Evolutionary conservation across 164 flowering plant species (phyloP), one percentile per base, ranked within the genome.

Genomic region (Amborella trichopoda): DNA sequence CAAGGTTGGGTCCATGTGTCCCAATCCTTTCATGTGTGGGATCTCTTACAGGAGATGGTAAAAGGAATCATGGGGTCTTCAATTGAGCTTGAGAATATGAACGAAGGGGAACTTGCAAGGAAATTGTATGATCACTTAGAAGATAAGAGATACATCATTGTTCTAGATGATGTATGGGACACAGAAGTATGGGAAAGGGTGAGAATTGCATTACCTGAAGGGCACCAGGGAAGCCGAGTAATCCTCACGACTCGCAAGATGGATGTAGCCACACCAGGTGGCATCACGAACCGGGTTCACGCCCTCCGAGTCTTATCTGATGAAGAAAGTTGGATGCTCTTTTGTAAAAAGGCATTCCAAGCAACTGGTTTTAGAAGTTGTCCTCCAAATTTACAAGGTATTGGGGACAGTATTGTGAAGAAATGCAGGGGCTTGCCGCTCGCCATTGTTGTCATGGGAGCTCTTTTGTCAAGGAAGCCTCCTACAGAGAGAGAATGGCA

Each of bases 391-490:
- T 26, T 44, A 20, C 32, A 47, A 19, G 19, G 12, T 1, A 19
- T 21, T 11, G 50, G 39, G 21, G 22, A 14, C 14, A 17, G 32
- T 19, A 47, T 47, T 19, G 26, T 47, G 8, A 23, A 19, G 17
- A 47, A 18, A 47, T 47, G 50, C 27, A 9, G 22, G 1, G 50
- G 50, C 11, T 11, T 47, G 12, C 50, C 50, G 4, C 39, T 47
- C 3, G 39, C 50, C 6, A 17, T 47, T 2, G 23, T 28, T 18
- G 50, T 47, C 8, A 9, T 32, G 20, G 50, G 38, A 47, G 50
- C 38, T 9, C 24, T 47, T 10, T 47, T 32, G 13, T 20, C 38
- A 17, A 28, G 1, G 11, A 28, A 28, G 26, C 27, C 13, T 3
- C 23, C 1, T 30, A 16, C 26, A 5, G 9, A 6, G 9, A 3